A percentile compares a stretch with the other conserved stretches of the same genome.
Evolutionary conservation across 345 rosid genomes (phyloP).

Genomic region (Chamaenerion angustifolium): DNA sequence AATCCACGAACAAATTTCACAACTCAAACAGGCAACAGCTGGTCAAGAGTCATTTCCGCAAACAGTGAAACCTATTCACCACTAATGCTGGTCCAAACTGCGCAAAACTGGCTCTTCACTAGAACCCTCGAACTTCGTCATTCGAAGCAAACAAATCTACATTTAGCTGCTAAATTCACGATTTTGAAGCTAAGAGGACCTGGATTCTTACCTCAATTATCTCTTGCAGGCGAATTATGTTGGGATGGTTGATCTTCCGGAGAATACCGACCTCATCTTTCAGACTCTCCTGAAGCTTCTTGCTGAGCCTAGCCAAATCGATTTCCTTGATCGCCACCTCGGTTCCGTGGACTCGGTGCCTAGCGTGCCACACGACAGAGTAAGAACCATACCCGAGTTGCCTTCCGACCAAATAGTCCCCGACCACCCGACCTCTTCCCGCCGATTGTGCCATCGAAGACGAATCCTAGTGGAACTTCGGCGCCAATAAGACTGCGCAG

Average conservation of each 20-base stretch:
- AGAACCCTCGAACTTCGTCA: background rate
- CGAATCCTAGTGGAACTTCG: background rate
- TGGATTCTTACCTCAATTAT: slow-evolving; percentile 60
- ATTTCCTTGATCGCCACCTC: slow-evolving; percentile 98
- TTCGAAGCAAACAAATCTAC: background rate
- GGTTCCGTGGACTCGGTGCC: slow-evolving; percentile 79
- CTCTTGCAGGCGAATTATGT: slow-evolving; percentile 75
- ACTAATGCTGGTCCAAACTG: too few species aligned
- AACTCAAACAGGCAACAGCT: background rate
- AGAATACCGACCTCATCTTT: slow-evolving; percentile 79
- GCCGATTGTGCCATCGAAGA: slow-evolving; percentile 49
- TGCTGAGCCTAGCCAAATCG: slow-evolving; percentile 39
- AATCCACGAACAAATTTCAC: too few species aligned
- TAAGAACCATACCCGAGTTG: slow-evolving; percentile 97
- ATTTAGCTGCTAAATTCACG: background rate
- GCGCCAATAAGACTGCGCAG: background rate
- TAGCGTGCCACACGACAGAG: slow-evolving; percentile 90
- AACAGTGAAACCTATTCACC: too few species aligned
- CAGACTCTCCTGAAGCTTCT: slow-evolving; percentile 84
- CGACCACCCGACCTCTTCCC: slow-evolving; percentile 63
- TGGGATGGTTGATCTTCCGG: slow-evolving; percentile 63
- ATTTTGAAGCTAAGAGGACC: background rate
- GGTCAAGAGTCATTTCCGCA: too few species aligned
- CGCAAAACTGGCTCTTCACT: too few species aligned
- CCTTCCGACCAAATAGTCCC: slow-evolving; percentile 65